A percentile compares a stretch with the other conserved stretches of the same genome.
Evolutionary conservation across 768 basidiomycete species (phyloP).

Genomic region (Lactifluus pinguis): DNA sequence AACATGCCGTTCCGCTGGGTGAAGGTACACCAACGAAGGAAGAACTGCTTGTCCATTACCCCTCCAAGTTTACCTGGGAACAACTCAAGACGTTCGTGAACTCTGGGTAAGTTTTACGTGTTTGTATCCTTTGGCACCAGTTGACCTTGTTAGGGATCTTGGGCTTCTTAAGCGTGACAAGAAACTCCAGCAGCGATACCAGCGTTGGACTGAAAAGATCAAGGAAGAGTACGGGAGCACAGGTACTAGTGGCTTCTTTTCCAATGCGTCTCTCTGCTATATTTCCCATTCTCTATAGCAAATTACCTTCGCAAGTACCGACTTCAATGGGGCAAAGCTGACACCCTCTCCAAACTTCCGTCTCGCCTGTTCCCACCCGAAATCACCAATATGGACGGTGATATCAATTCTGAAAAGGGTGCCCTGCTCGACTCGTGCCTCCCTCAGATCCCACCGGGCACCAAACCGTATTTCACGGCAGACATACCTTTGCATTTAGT

Average conservation of each 20-base stretch:
- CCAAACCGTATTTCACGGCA: constrained; percentile 56
- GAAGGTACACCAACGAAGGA: constrained; percentile 61
- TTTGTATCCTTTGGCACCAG: neutral
- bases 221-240: constrained; percentile 54
- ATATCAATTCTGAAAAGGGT: neutral
- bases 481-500: constrained; percentile 49
- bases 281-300: constrained; percentile 32
- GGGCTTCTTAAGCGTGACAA: constrained; percentile 70
- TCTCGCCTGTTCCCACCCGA: constrained; percentile 37
- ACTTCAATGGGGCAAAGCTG: constrained; percentile 68
- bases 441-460: constrained; percentile 28
- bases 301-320: constrained; percentile 62
- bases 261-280: neutral
- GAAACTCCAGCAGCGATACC: constrained; percentile 58
- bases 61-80: constrained; percentile 65
- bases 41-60: constrained; percentile 61
- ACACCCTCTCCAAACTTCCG: constrained; percentile 50
- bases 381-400: neutral
- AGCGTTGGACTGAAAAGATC: constrained; percentile 47
- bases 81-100: constrained; percentile 72
- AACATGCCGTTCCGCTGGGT: constrained; percentile 32
- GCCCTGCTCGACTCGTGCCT: constrained; percentile 15
- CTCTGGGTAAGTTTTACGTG: constrained; percentile 46
- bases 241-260: constrained; percentile 33
- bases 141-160: constrained; percentile 48